Base-by-base conservation (phyloP, 2,329 filamentous ascomycete genomes). In the Aureobasidium zeae region DNA sequence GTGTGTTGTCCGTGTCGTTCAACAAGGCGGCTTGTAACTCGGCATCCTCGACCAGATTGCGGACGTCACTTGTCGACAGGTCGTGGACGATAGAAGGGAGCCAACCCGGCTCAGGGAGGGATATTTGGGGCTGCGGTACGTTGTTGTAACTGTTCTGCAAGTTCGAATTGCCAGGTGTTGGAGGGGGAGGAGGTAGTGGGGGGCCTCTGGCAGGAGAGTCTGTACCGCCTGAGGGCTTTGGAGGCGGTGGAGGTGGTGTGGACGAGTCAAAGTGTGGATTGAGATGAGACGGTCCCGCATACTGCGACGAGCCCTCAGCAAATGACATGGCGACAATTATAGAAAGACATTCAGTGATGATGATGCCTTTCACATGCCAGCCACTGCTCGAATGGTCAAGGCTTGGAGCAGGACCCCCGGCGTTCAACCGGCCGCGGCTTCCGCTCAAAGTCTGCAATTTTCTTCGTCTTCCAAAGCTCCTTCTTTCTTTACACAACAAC, bases 61-160 rank as follows among this genome's bases (percentile, higher is more conserved):
- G 74, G 9, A 95, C 76, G 63, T 95, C 83, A 57, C 83, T 74
- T 55, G 48, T 43, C 21, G 84, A 80, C 68, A 91, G 93, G 56
- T 91, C 83, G 56, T 83, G 76, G 2, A 95, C 66, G 10, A 78
- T 67, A 48, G 76, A 74, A 1, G 87, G 87, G 2, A 94, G 70
- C 87, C 87, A 94, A 50, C 79, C 74, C 41, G 83, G 77, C 32
- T 65, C 63, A n/a, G 64, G 63, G 43, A 55, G 55, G 32, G 49
- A 20, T 19, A 52, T 44, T 53, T 54, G 19, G 57, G 45, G 36
- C 12, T 41, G 31, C 4, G 15, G 4, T 13, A 21, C 3, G n/a
- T 29, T 19, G 20, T 43, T 19, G 19, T 16, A 46, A 12, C 22
- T 26, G n/a, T 30, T 8, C 13, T 47, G 22, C 9, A 16, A 41